Percentiles rank a stretch among this genome's conserved stretches.
Evolutionary conservation across 768 basidiomycete species (phyloP).

Genomic region (Amanita pallidorosea): DNA sequence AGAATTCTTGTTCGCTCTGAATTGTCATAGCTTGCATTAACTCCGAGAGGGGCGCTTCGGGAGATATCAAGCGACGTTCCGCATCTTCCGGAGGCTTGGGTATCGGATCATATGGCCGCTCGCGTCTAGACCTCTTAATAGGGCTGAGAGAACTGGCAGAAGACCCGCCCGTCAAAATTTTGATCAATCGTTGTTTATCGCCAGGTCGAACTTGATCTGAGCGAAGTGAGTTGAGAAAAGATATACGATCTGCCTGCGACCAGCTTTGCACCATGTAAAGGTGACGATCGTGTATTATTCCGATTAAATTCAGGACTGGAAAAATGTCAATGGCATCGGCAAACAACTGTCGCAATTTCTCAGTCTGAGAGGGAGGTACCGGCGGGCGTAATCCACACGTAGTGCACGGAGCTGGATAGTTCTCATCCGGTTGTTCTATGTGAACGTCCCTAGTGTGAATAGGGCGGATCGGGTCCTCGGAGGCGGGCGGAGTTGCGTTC

Average conservation of each 20-base stretch:
- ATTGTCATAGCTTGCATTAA: conserved; percentile 1
- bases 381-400: conserved; percentile 3
- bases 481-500: not conserved
- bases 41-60: not conserved
- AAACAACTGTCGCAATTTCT: not conserved
- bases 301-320: not conserved
- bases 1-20: not conserved
- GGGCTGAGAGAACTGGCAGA: not conserved
- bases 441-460: not conserved
- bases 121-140: not conserved
- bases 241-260: not conserved
- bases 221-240: not conserved
- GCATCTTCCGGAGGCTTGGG: not conserved
- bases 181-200: not conserved
- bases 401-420: conserved; percentile 2
- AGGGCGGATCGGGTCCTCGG: not conserved
- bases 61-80: not conserved
- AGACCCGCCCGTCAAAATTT: not conserved
- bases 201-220: not conserved
- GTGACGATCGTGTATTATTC: conserved; percentile 9
- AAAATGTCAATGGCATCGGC: conserved; percentile 4
- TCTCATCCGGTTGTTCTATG: not conserved
- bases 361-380: not conserved
- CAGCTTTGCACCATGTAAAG: conserved; percentile 6
- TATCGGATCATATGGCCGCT: conserved; percentile 3